These are phyloP conservation scores for Phytophthora quininea DNA, from an alignment of 352 stramenopile genomes.

Conservation along the genomic window DNA sequence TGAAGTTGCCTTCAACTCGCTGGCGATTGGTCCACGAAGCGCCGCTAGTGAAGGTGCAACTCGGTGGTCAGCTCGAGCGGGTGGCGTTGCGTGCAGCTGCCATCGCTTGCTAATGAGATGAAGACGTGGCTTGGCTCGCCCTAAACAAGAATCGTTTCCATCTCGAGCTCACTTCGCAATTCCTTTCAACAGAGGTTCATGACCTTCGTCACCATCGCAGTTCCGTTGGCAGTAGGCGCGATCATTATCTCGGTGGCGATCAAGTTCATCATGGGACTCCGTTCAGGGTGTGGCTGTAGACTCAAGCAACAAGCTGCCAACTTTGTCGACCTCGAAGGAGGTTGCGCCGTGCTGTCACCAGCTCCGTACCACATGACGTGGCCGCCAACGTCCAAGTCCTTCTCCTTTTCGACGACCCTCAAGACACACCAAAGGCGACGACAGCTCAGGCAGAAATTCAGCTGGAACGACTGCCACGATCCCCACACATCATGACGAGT, in stretches of 20 bases:
- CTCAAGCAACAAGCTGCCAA: slow-evolving; percentile 15
- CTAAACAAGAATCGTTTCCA: background rate
- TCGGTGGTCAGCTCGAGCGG: background rate
- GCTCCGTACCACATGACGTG: slow-evolving; percentile 38
- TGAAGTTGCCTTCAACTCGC: background rate
- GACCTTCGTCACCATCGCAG: slow-evolving; percentile 16
- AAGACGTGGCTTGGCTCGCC: background rate
- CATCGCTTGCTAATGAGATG: background rate
- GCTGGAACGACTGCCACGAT: slow-evolving; percentile 22
- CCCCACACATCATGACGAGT: slow-evolving; percentile 34
- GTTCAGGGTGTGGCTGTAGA: slow-evolving; percentile 5
- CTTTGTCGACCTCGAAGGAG: slow-evolving; percentile 30
- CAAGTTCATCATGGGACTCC: slow-evolving; percentile 37
- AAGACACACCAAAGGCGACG: slow-evolving; percentile 3
- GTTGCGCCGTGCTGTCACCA: slow-evolving; percentile 14
- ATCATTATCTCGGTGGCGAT: slow-evolving; percentile 41
- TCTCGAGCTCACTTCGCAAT: too few relatives aligned
- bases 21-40: background rate
- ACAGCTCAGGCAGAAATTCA: slow-evolving; percentile 7
- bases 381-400: slow-evolving; percentile 13
- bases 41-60: background rate
- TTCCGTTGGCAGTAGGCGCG: slow-evolving; percentile 37
- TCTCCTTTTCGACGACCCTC: slow-evolving; percentile 21
- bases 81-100: too few relatives aligned
- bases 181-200: slow-evolving; percentile 17